These are phyloP conservation scores for Dioscorea cayenensis DNA, from an alignment of 116 monocot genomes.

Conservation along the genomic window DNA sequence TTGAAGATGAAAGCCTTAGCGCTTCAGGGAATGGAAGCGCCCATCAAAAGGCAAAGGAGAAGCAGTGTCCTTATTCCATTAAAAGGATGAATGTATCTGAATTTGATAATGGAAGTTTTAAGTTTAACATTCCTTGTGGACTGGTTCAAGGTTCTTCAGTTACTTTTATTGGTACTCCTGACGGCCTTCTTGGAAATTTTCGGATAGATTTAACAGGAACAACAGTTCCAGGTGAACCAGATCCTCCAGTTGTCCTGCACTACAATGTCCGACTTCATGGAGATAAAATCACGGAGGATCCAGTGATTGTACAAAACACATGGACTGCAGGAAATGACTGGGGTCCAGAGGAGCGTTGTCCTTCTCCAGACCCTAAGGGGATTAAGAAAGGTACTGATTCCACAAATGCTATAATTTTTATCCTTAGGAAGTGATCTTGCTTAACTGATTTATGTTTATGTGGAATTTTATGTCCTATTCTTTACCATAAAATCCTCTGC, in stretches of 20 bases:
- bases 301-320: conserved; percentile 94
- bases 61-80: conserved; percentile 87
- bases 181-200: conserved; percentile 76
- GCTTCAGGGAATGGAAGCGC: conserved; percentile 35
- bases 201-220: conserved; percentile 68
- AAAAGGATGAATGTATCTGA: conserved; percentile 76
- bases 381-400: conserved; percentile 41
- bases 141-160: conserved; percentile 89
- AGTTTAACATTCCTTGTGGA: conserved; percentile 88
- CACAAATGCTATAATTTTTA: background rate
- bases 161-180: conserved; percentile 82
- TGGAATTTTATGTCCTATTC: too few species aligned
- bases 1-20: conserved; percentile 46
- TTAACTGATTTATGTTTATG: too few species aligned
- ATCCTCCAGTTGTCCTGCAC: conserved; percentile 83
- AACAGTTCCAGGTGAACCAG: conserved; percentile 80
- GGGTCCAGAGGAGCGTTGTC: conserved; percentile 93
- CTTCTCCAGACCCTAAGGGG: conserved; percentile 38
- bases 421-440: background rate
- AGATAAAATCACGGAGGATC: conserved; percentile 86
- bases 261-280: conserved; percentile 86
- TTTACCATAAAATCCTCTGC: too few species aligned
- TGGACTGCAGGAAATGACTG: conserved; percentile 79
- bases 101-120: conserved; percentile 30
- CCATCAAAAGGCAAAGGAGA: conserved; percentile 34